Base-by-base conservation (phyloP, 192 early-diverging fungal species). In the Podila minutissima region DNA sequence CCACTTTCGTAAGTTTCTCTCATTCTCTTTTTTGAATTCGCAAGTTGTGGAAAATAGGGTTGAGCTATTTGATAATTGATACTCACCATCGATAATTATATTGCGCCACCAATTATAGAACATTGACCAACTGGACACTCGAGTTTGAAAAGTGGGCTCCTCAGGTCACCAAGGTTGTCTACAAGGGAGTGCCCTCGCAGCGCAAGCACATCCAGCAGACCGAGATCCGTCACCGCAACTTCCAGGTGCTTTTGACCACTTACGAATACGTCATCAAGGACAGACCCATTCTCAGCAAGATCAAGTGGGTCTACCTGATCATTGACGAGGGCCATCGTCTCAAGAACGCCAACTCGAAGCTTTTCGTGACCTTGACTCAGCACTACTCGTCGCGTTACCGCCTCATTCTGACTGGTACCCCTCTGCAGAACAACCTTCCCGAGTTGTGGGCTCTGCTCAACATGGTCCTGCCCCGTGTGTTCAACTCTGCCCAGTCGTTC, bases 121-220 rank as follows among this genome's bases (percentile, higher is more conserved):
- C 97, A 0, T 86, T 99, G 59, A 92, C 97, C 41, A 99, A 99
- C 83, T 99, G 98, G 98, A 91, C 92, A 17, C 76, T 95, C 10
- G 98, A 99, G 84, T 98, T 98, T 82, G 97, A 98, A 74, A 95
- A 95, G 83, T 99, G 97, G 97, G 97, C 98, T 48, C 98, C 98
- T 50, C 75, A 88, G 9, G 91, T 98, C 26, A 83, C 83, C 7
- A 97, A 94, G 66, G 91, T 98, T 67, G 95, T 97, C 1, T 99
- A 95, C 89, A 98, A 98, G 74, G 98, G 98, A 29, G 82, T 87
- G 11, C 97, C 96, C 0, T 73, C 84, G 19, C 88, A 88, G 62
- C 93, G 98, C 13, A 88, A 89, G 41, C 85, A 83, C 28, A 86
- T 98, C 62, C 89, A 93, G 74, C 75, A 89, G 20, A 83, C 83